Conservation (phyloP, 345 rosid genomes). For the Arabidopsis thaliana region TAIR10.1 NC_003070.9:26610001-26610500, state of each 20-base stretch:
- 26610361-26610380: not conserved
- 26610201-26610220: constrained; percentile 79
- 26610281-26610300: constrained; percentile 85
- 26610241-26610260: constrained; percentile 91
- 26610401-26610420: constrained; percentile 60
- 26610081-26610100: constrained; percentile 82
- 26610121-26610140: not conserved
- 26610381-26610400: constrained; percentile 17
- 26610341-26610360: not conserved
- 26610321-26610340: not conserved
- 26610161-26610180: not conserved
- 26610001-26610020: constrained; percentile 84
- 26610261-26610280: constrained; percentile 74
- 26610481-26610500: constrained; percentile 26
- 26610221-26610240: constrained; percentile 96
- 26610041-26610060: constrained; percentile 89
- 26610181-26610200: not conserved
- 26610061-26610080: constrained; percentile 99
- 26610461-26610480: constrained; percentile 77
- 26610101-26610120: constrained; percentile 1
- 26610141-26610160: not conserved
- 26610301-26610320: constrained; percentile 25
- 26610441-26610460: constrained; percentile 87
- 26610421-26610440: constrained; percentile 89
- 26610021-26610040: constrained; percentile 95